Base-by-base conservation (phyloP, 1,284 basidiomycete species). In the Leccinum fallax region DNA sequence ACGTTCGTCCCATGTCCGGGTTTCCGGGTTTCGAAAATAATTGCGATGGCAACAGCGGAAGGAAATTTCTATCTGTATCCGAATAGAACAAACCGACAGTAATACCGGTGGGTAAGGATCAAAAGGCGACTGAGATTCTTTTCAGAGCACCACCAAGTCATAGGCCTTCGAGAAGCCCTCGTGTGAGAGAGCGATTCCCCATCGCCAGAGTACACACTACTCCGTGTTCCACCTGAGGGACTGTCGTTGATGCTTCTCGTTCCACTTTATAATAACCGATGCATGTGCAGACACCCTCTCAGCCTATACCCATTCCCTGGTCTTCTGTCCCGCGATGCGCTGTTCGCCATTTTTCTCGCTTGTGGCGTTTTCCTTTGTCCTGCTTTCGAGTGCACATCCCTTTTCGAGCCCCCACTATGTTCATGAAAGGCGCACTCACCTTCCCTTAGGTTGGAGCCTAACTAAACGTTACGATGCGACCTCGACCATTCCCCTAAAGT, bases 401-500 rank as follows among this genome's bases (percentile, higher is more conserved):
- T 53, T 53, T 52, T 51, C 34, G 19, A 53, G 43, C 16, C 52
- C 53, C 21, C 64, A 59, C 51, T 61, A 24, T 21, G 54, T 68
- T 30, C 78, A 79, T 38, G 78, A 80, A 61, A 73, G 68, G 16
- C 76, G 78, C 53, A 61, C 57, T 15, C 58, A 64, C 36, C 53
- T 69, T 10, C 79, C 78, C 6, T 5, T 54, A 9, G 76, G 71
- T 30, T 81, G 78, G 78, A 60, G 48, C 19, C 64, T 69, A 24
- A 57, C 69, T 13, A 67, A 70, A 34, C 71, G 71, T n/a, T 69
- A 73, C 5, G 66, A 70, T n/a, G 54, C 71, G 5, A 60, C 68
- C n/a, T 62, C 69, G 19, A 49, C 61, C 34, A 64, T 81, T 24
- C 76, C 77, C 24, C 57, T 83, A 36, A 73, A 77, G 26, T 77